These are phyloP conservation scores for Pichia thaimueangensis DNA, from an alignment of 805 yeast species.

Conservation along the genomic window DNA sequence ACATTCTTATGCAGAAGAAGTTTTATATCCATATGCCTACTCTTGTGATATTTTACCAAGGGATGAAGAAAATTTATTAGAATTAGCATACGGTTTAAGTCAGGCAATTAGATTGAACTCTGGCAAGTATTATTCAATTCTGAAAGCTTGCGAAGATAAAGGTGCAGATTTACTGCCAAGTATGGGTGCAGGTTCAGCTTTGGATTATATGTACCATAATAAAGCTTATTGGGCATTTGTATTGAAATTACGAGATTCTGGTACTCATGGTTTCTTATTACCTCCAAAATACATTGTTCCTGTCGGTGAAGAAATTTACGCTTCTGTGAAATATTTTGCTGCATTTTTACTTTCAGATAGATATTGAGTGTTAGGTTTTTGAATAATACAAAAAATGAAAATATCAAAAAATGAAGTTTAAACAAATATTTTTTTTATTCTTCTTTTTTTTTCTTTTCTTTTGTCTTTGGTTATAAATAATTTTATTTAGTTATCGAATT, in stretches of 20 bases:
- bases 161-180: constrained; percentile 70
- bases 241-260: constrained; percentile 73
- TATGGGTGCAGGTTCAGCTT: constrained; percentile 70
- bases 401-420: no score
- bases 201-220: constrained; percentile 80
- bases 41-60: constrained; percentile 69
- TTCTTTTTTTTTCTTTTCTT: no score
- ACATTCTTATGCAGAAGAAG: constrained; percentile 81
- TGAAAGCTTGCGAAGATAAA: constrained; percentile 74
- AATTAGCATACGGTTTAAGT: constrained; percentile 73
- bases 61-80: constrained; percentile 74
- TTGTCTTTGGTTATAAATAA: no score
- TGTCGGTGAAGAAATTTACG: constrained; percentile 69
- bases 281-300: constrained; percentile 67
- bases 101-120: constrained; percentile 61
- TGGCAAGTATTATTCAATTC: constrained; percentile 61
- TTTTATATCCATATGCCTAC: constrained; percentile 76
- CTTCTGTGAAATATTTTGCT: constrained; percentile 61
- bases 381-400: no score
- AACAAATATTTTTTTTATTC: no score
- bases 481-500: no score
- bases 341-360: constrained; percentile 36
- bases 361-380: neutral
- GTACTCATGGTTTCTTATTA: constrained; percentile 74
- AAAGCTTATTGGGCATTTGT: constrained; percentile 83